Evolutionary conservation across 768 basidiomycete genomes (phyloP).

Genomic region (Arthromyces matolae): DNA sequence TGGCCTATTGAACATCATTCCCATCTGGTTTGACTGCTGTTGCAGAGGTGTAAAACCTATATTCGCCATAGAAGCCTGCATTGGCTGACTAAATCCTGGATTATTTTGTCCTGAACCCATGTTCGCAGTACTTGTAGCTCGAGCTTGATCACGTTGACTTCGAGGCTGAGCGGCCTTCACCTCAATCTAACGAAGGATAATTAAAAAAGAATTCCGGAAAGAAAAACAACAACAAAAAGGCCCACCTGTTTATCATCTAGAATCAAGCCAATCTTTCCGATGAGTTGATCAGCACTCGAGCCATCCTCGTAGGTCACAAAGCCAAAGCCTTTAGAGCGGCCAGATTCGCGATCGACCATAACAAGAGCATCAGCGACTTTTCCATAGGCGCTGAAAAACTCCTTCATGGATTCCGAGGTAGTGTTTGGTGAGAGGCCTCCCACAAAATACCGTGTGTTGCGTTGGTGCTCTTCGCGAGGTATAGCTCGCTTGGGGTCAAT

Average conservation of each 20-base stretch:
- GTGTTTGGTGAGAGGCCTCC: constrained; percentile 69
- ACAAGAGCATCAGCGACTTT: constrained; percentile 80
- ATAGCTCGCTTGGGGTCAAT: constrained; percentile 89
- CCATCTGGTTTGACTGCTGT: constrained; percentile 41
- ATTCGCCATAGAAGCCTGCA: constrained; percentile 30
- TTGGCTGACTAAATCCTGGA: constrained; percentile 32
- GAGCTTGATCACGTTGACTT: constrained; percentile 55
- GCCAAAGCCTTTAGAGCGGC: constrained; percentile 77
- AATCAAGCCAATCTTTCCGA: constrained; percentile 62
- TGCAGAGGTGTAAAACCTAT: constrained; percentile 33
- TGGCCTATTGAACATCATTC: constrained; percentile 55
- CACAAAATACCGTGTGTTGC: constrained; percentile 78
- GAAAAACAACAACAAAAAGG: not conserved
- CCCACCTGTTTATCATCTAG: constrained; percentile 76
- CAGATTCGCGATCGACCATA: constrained; percentile 78
- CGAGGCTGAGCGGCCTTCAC: constrained; percentile 79
- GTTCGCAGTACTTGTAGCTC: constrained; percentile 23
- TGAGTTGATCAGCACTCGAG: constrained; percentile 59
- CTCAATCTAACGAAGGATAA: constrained; percentile 55
- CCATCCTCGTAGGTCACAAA: constrained; percentile 79
- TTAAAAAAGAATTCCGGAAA: not conserved
- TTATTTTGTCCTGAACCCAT: constrained; percentile 18
- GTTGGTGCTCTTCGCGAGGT: constrained; percentile 73
- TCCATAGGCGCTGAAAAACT: constrained; percentile 71
- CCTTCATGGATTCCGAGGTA: constrained; percentile 66